Conservation (phyloP, 768 basidiomycete species). For the Leucogyrophana mollusca region DNA sequence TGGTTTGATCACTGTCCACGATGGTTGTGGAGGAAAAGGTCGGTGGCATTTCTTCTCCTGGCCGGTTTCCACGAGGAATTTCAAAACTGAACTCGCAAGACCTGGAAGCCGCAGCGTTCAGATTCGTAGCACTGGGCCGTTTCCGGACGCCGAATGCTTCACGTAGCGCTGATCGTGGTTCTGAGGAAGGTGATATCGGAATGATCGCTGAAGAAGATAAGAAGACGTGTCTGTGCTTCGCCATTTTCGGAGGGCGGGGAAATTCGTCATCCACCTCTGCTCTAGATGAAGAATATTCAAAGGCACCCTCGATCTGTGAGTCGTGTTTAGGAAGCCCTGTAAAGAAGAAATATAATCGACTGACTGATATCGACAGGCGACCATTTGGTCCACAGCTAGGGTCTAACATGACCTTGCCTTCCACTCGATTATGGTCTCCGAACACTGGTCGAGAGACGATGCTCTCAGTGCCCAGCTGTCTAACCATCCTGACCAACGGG, state of each 20-base stretch:
- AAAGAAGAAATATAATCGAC: conserved; percentile 4
- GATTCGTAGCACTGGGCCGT: conserved; percentile 42
- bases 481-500: conserved; percentile 53
- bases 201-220: conserved; percentile 45
- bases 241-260: conserved; percentile 20
- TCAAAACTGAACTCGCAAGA: conserved; percentile 53
- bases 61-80: conserved; percentile 46
- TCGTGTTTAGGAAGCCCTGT: conserved; percentile 2
- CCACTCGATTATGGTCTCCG: conserved; percentile 56
- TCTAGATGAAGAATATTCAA: conserved; percentile 40
- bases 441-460: conserved; percentile 48
- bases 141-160: conserved; percentile 42
- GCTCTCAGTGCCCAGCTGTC: conserved; percentile 20
- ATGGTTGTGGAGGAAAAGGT: conserved; percentile 47
- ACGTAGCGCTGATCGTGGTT: conserved; percentile 22
- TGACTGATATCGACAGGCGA: conserved; percentile 56
- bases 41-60: conserved; percentile 61
- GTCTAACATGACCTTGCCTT: conserved; percentile 60
- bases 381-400: conserved; percentile 51
- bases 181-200: conserved; percentile 31
- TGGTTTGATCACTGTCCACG: conserved; percentile 21
- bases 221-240: conserved; percentile 44
- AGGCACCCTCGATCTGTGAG: conserved; percentile 60
- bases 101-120: conserved; percentile 29
- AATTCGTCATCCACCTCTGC: conserved; percentile 16